Evolutionary conservation across 1,284 basidiomycete genomes (phyloP).

Genomic region (Ganoderma leucocontextum): DNA sequence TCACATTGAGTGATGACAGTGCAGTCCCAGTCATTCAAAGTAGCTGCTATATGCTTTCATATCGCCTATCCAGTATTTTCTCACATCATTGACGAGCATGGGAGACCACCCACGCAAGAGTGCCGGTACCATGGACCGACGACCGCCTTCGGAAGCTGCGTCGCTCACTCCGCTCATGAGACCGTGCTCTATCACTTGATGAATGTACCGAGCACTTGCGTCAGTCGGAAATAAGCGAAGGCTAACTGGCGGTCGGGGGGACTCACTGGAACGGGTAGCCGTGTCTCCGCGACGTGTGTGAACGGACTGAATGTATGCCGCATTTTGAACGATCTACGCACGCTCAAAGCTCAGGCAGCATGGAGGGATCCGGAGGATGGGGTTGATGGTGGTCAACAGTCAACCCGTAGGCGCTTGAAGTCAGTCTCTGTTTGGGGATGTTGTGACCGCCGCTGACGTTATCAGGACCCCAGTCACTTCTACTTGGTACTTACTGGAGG

Average conservation of each 20-base stretch:
- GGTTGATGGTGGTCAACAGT: neutral
- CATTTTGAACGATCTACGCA: neutral
- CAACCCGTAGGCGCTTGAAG: neutral
- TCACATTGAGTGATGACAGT: neutral
- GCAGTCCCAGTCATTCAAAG: conserved; percentile 3
- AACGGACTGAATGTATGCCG: neutral
- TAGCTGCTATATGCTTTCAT: neutral
- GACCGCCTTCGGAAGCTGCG: neutral
- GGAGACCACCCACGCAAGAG: neutral
- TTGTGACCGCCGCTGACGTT: neutral
- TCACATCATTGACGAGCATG: neutral
- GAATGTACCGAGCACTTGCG: neutral
- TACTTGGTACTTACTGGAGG: no score
- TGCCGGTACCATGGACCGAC: neutral
- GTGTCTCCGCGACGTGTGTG: neutral
- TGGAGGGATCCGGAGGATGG: neutral
- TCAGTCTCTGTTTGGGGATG: neutral
- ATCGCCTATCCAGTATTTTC: neutral
- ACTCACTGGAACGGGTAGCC: neutral
- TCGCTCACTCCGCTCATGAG: neutral
- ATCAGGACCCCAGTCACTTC: neutral
- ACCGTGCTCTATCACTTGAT: neutral
- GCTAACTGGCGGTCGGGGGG: neutral
- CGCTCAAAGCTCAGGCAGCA: neutral
- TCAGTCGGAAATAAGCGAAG: neutral